A percentile compares a stretch with the other conserved stretches of the same genome.
Evolutionary conservation across 495 filamentous ascomycete genomes (phyloP).

Genomic region (Aspergillus hancockii): DNA sequence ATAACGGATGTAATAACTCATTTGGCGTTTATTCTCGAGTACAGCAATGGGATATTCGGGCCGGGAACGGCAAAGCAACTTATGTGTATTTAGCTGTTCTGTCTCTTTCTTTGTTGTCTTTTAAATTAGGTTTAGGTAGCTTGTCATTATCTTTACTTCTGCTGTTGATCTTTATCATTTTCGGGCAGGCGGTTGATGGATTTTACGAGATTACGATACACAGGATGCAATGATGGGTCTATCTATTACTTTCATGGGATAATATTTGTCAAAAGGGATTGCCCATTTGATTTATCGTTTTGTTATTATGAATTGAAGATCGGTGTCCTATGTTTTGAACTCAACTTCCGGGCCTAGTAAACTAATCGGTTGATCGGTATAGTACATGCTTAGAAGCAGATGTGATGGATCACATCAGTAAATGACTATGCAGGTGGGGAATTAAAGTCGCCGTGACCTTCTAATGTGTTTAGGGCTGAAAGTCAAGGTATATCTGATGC

Average conservation of each 20-base stretch:
- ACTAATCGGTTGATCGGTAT: not conserved
- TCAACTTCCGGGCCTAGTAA: not conserved
- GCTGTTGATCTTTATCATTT: slow-evolving; percentile 9
- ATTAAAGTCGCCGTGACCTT: not conserved
- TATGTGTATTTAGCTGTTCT: not conserved
- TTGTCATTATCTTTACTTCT: slow-evolving; percentile 6
- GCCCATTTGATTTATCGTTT: slow-evolving; percentile 1
- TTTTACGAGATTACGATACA: slow-evolving; percentile 39
- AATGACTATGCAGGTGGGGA: no score
- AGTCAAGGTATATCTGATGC: not conserved
- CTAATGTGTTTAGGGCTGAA: not conserved
- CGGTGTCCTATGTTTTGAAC: not conserved
- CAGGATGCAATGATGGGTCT: slow-evolving; percentile 4
- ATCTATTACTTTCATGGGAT: slow-evolving; percentile 25
- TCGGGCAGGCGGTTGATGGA: slow-evolving; percentile 24
- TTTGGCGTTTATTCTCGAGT: slow-evolving; percentile 23
- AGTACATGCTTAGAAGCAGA: no score
- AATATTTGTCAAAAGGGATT: slow-evolving; percentile 7
- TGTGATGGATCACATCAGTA: not conserved
- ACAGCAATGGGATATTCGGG: slow-evolving; percentile 13
- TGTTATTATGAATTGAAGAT: slow-evolving; percentile 12
- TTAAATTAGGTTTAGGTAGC: not conserved
- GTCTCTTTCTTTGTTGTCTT: slow-evolving; percentile 14
- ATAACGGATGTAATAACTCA: slow-evolving; percentile 22
- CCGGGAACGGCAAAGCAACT: slow-evolving; percentile 5